Percentiles rank a stretch among this genome's conserved stretches.
Conservation (phyloP, 1,139 yeast genomes). For the Yamadazyma taylorii region DNA sequence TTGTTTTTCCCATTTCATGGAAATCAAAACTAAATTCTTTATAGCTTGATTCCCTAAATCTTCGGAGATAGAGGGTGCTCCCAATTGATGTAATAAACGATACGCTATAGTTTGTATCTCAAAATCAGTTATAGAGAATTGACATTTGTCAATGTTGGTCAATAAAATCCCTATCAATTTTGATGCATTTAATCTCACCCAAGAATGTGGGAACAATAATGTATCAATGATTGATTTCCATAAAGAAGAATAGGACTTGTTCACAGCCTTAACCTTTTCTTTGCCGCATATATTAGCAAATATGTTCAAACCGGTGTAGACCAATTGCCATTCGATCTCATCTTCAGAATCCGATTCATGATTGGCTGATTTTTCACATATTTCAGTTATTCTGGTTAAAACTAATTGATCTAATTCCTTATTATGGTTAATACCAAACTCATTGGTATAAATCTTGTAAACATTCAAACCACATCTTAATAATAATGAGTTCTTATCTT, state of each 20-base stretch:
- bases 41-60: conserved; percentile 65
- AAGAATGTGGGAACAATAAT: conserved; percentile 82
- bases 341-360: conserved; percentile 26
- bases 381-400: conserved; percentile 31
- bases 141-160: conserved; percentile 36
- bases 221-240: conserved; percentile 59
- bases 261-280: conserved; percentile 32
- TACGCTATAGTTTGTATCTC: conserved; percentile 66
- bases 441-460: conserved; percentile 61
- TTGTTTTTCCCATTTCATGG: conserved; percentile 61
- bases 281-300: conserved; percentile 42
- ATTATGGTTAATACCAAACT: conserved; percentile 46
- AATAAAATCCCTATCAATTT: conserved; percentile 58
- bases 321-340: conserved; percentile 68
- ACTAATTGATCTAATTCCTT: conserved; percentile 41
- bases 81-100: conserved; percentile 71
- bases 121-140: conserved; percentile 30
- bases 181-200: conserved; percentile 80
- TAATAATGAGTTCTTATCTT: conserved; percentile 52
- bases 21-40: conserved; percentile 63
- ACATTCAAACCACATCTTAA: conserved; percentile 77
- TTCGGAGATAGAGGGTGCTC: conserved; percentile 73
- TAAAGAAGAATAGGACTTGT: conserved; percentile 26
- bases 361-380: conserved; percentile 35
- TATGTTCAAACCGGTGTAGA: conserved; percentile 65